phyloP scores from a whole-genome alignment of 345 rosid species.

The Excoecaria cochinchinensis region DNA sequence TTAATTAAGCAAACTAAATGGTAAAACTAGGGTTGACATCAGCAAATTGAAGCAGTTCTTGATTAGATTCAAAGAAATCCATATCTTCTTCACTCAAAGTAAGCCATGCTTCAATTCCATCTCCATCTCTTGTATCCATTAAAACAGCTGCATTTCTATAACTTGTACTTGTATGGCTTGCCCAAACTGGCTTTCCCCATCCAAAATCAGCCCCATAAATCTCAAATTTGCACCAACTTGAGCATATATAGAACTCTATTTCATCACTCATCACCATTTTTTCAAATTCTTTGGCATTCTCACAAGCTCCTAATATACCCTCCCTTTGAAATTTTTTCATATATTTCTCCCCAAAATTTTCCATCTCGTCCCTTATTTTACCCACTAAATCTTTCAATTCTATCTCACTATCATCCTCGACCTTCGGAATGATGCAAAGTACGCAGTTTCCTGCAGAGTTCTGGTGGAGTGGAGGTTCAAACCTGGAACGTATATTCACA shows the following conservation, averaged over 20 bases:
- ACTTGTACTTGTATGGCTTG: background rate
- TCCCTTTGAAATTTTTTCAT: constrained; percentile 2
- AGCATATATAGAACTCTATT: constrained; percentile 3
- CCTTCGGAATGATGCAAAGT: background rate
- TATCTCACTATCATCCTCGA: background rate
- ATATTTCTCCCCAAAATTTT: constrained; percentile 6
- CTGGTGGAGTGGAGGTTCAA: constrained; percentile 5
- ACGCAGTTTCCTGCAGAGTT: constrained; percentile 11
- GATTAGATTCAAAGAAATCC: constrained; percentile 5
- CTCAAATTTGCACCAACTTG: constrained; percentile 17
- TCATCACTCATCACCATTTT: background rate
- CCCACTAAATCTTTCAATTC: constrained; percentile 2
- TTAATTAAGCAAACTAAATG: too few relatives aligned
- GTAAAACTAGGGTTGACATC: background rate
- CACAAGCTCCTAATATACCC: background rate
- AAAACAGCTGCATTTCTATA: background rate
- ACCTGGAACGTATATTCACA: constrained; percentile 19
- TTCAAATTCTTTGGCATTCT: background rate
- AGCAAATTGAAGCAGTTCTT: constrained; percentile 20
- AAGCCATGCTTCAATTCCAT: constrained; percentile 18
- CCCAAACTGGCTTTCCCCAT: constrained; percentile 22
- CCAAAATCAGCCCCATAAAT: constrained; percentile 18
- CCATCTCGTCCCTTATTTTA: constrained; percentile 11
- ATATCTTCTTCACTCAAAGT: constrained; percentile 11
- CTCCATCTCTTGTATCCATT: constrained; percentile 19